phyloP scores from a whole-genome alignment of 441 rosid species.

The Adansonia grandidieri region DNA sequence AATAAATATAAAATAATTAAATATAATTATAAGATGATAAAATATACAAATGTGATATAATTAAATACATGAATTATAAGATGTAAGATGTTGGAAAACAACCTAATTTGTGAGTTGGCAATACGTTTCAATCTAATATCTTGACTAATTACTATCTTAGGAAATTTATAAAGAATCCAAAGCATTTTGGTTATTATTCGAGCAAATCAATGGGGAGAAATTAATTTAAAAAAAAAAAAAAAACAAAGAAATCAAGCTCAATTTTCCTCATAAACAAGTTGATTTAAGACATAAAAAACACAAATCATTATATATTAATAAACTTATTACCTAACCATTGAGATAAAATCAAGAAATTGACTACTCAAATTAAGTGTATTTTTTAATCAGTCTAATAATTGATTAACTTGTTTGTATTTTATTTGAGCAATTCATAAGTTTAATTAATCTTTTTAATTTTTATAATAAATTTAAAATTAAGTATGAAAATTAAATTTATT shows the following conservation, averaged over 20 bases:
- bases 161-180: neutral
- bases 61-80: no score
- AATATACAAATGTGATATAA: no score
- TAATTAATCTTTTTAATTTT: no score
- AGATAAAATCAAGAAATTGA: constrained; percentile 3
- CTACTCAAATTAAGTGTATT: neutral
- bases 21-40: no score
- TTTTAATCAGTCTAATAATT: neutral
- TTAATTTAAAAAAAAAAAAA: neutral
- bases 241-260: neutral
- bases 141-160: neutral
- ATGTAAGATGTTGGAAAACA: no score
- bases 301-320: neutral
- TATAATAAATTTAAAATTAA: neutral
- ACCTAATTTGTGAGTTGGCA: no score
- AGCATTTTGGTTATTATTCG: neutral
- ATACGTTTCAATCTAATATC: no score
- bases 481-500: no score
- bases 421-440: no score
- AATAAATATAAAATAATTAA: no score
- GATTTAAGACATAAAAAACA: neutral
- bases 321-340: neutral
- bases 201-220: neutral
- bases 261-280: neutral
- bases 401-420: neutral